Percentiles rank a stretch among this genome's conserved stretches.
Conservation (phyloP, 1,284 basidiomycete species). For the Coniferiporia weirii region DNA sequence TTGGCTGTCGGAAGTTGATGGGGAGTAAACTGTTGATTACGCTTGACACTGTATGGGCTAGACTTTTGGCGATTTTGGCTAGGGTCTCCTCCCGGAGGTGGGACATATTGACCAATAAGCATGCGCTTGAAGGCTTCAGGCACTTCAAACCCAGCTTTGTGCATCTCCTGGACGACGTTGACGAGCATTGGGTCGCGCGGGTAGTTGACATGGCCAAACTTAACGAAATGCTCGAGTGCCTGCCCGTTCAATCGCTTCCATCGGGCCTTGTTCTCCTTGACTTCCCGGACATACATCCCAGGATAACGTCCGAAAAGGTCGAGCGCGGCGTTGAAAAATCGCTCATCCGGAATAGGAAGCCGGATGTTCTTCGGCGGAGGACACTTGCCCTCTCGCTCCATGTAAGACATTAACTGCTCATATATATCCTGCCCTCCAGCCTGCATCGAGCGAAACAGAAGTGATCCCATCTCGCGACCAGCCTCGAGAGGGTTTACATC, state of each 20-base stretch:
- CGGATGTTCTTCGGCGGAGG: conserved; percentile 18
- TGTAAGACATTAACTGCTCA: not conserved
- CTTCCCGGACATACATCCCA: conserved; percentile 15
- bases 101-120: conserved; percentile 16
- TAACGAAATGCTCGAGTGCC: conserved; percentile 1
- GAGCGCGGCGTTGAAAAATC: conserved; percentile 64
- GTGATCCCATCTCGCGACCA: conserved; percentile 7
- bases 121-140: conserved; percentile 16
- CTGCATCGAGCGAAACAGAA: conserved; percentile 5
- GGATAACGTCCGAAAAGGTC: conserved; percentile 34
- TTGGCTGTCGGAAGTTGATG: conserved; percentile 13
- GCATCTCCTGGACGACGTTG: conserved; percentile 17
- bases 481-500: not conserved
- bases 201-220: not conserved
- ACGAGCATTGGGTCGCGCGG: conserved; percentile 15
- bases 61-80: not conserved
- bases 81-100: not conserved
- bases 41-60: not conserved
- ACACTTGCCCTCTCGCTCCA: not conserved
- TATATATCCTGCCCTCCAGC: not conserved
- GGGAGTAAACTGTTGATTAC: not conserved
- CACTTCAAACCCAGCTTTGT: conserved; percentile 16
- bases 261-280: conserved; percentile 13
- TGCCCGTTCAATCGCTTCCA: conserved; percentile 13
- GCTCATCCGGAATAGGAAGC: conserved; percentile 48